phyloP scores from a whole-genome alignment of 306 rosid species.

The Dalbergia cochinchinensis region DNA sequence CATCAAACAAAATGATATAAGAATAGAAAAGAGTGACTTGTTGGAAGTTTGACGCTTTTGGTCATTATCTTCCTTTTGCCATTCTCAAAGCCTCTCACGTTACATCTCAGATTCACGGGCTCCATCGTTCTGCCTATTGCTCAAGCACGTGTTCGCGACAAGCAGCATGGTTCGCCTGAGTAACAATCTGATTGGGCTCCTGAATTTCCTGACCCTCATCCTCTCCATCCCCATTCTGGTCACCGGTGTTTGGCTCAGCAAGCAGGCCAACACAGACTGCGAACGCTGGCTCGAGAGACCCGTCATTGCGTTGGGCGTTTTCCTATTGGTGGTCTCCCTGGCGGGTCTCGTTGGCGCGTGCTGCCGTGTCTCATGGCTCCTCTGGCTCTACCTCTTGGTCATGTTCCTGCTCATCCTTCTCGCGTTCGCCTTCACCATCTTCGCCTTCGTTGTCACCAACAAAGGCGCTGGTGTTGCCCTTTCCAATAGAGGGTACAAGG shows the following conservation, averaged over 20 bases:
- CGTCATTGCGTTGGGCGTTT: conserved; percentile 66
- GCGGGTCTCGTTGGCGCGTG: conserved; percentile 85
- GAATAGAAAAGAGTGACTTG: neutral
- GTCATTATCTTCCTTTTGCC: neutral
- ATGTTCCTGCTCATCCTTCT: conserved; percentile 83
- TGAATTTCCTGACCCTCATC: conserved; percentile 68
- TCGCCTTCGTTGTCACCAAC: conserved; percentile 74
- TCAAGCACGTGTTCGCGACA: no score
- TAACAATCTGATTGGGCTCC: conserved; percentile 71
- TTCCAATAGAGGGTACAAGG: conserved; percentile 65
- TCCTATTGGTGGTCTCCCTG: conserved; percentile 69
- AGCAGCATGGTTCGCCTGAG: conserved; percentile 46
- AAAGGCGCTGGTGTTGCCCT: conserved; percentile 66
- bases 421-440: conserved; percentile 68
- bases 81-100: no score
- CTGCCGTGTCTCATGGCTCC: conserved; percentile 69
- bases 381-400: conserved; percentile 77
- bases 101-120: neutral
- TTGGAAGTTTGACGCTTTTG: no score
- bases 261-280: conserved; percentile 67
- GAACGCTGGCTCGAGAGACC: conserved; percentile 74
- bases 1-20: no score
- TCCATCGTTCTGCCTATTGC: neutral
- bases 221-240: conserved; percentile 74
- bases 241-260: conserved; percentile 72